phyloP scores from a whole-genome alignment of 495 filamentous ascomycete genomes.

The Aspergillus incahuasiensis region DNA sequence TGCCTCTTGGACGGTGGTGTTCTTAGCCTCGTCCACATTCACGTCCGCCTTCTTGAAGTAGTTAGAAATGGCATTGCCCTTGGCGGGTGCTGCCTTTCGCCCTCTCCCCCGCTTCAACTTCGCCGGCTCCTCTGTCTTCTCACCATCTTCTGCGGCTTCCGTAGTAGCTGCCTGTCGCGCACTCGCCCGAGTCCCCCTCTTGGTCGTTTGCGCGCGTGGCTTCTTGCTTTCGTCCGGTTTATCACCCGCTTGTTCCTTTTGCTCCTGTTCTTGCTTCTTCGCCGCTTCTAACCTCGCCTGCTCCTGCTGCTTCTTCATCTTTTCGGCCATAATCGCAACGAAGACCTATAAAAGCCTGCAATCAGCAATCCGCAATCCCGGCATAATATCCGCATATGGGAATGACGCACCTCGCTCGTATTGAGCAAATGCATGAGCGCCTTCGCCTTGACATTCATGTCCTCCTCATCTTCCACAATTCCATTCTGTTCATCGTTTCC shows the following conservation, averaged over 20 bases:
- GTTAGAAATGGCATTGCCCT: conserved; percentile 46
- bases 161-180: conserved; percentile 31
- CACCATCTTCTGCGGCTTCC: conserved; percentile 19
- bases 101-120: conserved; percentile 27
- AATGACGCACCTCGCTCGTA: conserved; percentile 45
- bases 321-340: conserved; percentile 54
- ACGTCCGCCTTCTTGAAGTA: conserved; percentile 57
- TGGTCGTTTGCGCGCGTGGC: conserved; percentile 12
- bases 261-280: conserved; percentile 35
- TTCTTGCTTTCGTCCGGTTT: conserved; percentile 14
- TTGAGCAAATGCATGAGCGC: conserved; percentile 42
- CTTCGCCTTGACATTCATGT: conserved; percentile 39
- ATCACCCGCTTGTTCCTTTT: conserved; percentile 1
- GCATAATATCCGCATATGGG: neutral
- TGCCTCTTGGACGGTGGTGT: conserved; percentile 46
- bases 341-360: conserved; percentile 29
- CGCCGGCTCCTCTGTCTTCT: conserved; percentile 7
- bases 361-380: neutral
- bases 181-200: conserved; percentile 29
- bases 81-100: conserved; percentile 27
- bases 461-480: conserved; percentile 29
- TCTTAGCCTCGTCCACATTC: conserved; percentile 45
- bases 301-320: conserved; percentile 60
- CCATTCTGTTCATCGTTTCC: neutral
- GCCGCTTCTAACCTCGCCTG: conserved; percentile 46